Base-by-base conservation (phyloP, 73 alveolate genomes). In the Tetrahymena malaccensis region DNA sequence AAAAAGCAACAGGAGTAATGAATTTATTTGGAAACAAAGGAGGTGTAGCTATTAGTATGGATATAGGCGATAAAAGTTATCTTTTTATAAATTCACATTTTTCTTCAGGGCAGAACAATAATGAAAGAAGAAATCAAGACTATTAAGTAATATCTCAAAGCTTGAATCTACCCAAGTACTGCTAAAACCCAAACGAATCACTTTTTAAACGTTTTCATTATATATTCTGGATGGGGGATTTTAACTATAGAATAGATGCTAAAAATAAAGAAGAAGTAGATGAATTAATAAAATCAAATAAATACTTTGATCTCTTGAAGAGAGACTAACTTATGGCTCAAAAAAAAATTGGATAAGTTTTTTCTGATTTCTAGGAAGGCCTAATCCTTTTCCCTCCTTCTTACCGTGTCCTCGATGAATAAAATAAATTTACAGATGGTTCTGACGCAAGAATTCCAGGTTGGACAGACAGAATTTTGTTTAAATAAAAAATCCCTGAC, bases 11-110 rank as follows among this genome's bases (percentile, higher is more conserved):
- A 43, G 99, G 99, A 10, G 96, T 98, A 85, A 93, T 94, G 95
- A 98, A 98, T 89, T 93, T 97, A 10, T 96, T 99, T 35, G 99
- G 99, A 8, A 99, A 99, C 96, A 99, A 99, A 96, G 99, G 99
- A 25, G 99, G 99, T 3, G 99, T 98, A 17, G 99, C 98, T 13
- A 96, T 98, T 34, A 94, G 98, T 56, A 95, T 98, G 94, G 97
- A 95, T 93, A 95, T 97, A 43, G 98, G 97, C 35, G 97, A 96
- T 35, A 97, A 97, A 70, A 96, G 97, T 85, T 94, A 96, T 34
- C 96, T 98, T 95, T 98, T 98, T 95, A 96, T 98, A 33, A 96
- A 97, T 50, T 97, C 99, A 93, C 99, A 99, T 96, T 96, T 98
- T 43, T 98, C 99, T 12, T 97, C 99, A 35, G 99, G 99, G 13